Evolutionary conservation across 2,329 filamentous ascomycete genomes (phyloP).

Genomic region (Aspergillus hortae): DNA sequence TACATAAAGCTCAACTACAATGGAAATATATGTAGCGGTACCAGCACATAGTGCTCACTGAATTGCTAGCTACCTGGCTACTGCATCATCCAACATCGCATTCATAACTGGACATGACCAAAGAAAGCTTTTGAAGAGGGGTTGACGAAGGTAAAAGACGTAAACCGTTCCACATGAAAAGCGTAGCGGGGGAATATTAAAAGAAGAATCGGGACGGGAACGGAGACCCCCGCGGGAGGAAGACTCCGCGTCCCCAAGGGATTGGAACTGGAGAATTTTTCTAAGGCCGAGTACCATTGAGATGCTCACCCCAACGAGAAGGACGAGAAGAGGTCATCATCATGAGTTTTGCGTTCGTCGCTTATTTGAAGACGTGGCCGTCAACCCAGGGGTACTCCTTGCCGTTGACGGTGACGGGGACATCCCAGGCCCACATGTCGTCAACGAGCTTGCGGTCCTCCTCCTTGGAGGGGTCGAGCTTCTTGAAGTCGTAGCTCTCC

Average conservation of each 20-base stretch:
- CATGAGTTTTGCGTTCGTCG: constrained; percentile 16
- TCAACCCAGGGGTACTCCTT: constrained; percentile 87
- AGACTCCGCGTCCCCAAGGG: background rate
- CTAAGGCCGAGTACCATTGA: constrained; percentile 5
- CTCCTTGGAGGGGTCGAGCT: constrained; percentile 83
- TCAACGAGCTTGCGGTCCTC: constrained; percentile 85
- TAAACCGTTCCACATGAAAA: constrained; percentile 17
- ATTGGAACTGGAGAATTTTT: background rate
- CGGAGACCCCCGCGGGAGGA: too few relatives aligned
- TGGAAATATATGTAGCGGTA: background rate
- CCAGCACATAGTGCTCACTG: constrained; percentile 5
- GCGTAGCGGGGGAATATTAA: constrained; percentile 8
- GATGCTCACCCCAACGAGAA: constrained; percentile 8
- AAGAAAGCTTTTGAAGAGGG: constrained; percentile 9
- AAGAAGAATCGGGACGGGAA: background rate
- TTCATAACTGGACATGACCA: constrained; percentile 18
- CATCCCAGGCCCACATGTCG: constrained; percentile 89
- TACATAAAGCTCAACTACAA: background rate
- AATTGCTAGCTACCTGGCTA: constrained; percentile 11
- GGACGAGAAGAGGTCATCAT: constrained; percentile 15
- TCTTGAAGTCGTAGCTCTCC: constrained; percentile 94
- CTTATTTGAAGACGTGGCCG: constrained; percentile 99
- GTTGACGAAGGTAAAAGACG: constrained; percentile 14
- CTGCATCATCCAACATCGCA: constrained; percentile 16
- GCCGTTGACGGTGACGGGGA: constrained; percentile 71